phyloP scores from a whole-genome alignment of 2,329 filamentous ascomycete species.

The Trichophyton rubrum region DNA sequence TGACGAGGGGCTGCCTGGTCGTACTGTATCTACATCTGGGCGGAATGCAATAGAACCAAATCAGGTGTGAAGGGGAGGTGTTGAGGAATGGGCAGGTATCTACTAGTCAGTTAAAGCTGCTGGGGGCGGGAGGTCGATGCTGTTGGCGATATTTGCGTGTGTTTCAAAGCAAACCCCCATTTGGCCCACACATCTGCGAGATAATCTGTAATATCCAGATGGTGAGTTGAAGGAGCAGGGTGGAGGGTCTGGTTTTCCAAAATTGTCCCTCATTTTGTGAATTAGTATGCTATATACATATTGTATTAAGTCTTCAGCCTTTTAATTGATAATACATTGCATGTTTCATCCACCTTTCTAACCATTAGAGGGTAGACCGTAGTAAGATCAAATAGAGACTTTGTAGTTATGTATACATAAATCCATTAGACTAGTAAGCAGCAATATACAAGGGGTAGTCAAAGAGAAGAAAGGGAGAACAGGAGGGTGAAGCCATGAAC shows the following conservation, averaged over 20 bases:
- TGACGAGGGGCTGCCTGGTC: not conserved
- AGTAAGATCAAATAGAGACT: too few species aligned
- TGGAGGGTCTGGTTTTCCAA: not conserved
- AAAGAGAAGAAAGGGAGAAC: not conserved
- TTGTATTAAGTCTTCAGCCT: not conserved
- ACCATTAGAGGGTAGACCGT: too few species aligned
- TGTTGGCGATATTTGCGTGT: not conserved
- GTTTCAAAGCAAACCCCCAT: not conserved
- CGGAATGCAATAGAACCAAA: not conserved
- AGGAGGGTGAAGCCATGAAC: not conserved
- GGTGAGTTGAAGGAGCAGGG: not conserved
- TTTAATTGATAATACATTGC: not conserved
- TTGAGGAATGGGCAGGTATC: not conserved
- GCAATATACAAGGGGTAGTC: not conserved
- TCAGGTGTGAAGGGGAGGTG: not conserved
- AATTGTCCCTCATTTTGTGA: not conserved
- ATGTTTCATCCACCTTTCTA: too few species aligned
- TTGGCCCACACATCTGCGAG: not conserved
- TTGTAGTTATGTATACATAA: too few species aligned
- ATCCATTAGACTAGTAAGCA: too few species aligned
- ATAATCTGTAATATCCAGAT: not conserved
- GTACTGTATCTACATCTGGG: not conserved
- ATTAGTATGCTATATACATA: not conserved
- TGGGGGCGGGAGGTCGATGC: not conserved
- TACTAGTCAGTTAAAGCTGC: not conserved